phyloP scores from a whole-genome alignment of 768 basidiomycete species.

The Mycena filopes region DNA sequence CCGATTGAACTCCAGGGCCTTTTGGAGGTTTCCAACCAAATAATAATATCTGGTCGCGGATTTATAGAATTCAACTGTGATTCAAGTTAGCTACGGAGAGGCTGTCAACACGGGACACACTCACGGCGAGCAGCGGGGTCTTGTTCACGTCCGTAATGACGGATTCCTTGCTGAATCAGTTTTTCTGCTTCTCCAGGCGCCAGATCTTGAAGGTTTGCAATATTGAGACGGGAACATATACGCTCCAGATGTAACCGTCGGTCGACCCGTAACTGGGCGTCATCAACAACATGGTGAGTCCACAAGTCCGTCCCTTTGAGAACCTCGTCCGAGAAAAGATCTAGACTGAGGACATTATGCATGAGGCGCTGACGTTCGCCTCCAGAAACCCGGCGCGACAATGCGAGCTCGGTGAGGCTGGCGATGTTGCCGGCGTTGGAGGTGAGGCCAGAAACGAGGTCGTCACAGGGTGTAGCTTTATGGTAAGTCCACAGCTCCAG shows the following conservation, averaged over 20 bases:
- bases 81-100: not conserved
- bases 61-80: slow-evolving; percentile 5
- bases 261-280: not conserved
- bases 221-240: slow-evolving; percentile 5
- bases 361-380: not conserved
- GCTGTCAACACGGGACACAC: not conserved
- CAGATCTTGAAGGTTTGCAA: not conserved
- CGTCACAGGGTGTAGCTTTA: not conserved
- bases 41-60: slow-evolving; percentile 4
- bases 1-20: not conserved
- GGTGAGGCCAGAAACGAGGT: not conserved
- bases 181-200: not conserved
- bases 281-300: not conserved
- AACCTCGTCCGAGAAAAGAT: slow-evolving; percentile 5
- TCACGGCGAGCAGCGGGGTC: not conserved
- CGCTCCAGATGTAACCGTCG: slow-evolving; percentile 1
- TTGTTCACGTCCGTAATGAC: not conserved
- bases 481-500: slow-evolving; percentile 4
- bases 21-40: not conserved
- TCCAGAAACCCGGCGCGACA: not conserved
- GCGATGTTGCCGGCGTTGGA: slow-evolving; percentile 4
- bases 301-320: not conserved
- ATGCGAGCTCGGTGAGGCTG: not conserved
- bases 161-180: not conserved
- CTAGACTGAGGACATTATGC: not conserved